Percentiles rank a stretch among this genome's conserved stretches.
These are phyloP conservation scores for Paramecium octaurelia DNA, from an alignment of 73 alveolate genomes.

Conservation along the genomic window DNA sequence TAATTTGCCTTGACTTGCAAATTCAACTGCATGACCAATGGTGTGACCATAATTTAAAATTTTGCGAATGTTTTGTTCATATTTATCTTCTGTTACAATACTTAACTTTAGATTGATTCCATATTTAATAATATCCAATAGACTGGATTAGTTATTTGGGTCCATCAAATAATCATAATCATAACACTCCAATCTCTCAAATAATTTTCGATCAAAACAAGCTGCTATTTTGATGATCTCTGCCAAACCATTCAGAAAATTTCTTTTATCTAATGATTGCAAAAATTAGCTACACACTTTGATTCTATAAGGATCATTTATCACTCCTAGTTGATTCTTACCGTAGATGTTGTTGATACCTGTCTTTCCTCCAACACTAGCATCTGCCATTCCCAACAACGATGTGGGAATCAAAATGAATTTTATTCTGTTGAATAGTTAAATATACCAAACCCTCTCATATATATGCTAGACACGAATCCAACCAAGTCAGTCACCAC, in stretches of 20 bases:
- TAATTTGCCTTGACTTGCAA: slow-evolving; percentile 45
- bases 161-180: not conserved
- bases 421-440: slow-evolving; percentile 17
- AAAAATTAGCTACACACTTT: slow-evolving; percentile 13
- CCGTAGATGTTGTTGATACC: slow-evolving; percentile 63
- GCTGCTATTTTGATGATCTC: slow-evolving; percentile 67
- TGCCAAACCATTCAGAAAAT: slow-evolving; percentile 65
- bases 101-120: slow-evolving; percentile 43
- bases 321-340: slow-evolving; percentile 64
- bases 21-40: slow-evolving; percentile 66
- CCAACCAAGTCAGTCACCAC: slow-evolving; percentile 66
- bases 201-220: slow-evolving; percentile 48
- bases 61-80: slow-evolving; percentile 60
- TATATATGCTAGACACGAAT: slow-evolving; percentile 56
- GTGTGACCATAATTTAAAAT: slow-evolving; percentile 68
- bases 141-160: not conserved
- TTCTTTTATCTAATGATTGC: slow-evolving; percentile 61
- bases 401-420: slow-evolving; percentile 28
- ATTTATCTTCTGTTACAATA: slow-evolving; percentile 45
- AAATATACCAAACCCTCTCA: slow-evolving; percentile 51
- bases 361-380: slow-evolving; percentile 67
- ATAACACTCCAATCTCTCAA: not conserved
- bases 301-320: slow-evolving; percentile 58
- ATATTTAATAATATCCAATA: not conserved
- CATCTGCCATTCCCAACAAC: slow-evolving; percentile 66